These are phyloP conservation scores for Sesbania bispinosa DNA, from an alignment of 306 rosid genomes.

Conservation along the genomic window DNA sequence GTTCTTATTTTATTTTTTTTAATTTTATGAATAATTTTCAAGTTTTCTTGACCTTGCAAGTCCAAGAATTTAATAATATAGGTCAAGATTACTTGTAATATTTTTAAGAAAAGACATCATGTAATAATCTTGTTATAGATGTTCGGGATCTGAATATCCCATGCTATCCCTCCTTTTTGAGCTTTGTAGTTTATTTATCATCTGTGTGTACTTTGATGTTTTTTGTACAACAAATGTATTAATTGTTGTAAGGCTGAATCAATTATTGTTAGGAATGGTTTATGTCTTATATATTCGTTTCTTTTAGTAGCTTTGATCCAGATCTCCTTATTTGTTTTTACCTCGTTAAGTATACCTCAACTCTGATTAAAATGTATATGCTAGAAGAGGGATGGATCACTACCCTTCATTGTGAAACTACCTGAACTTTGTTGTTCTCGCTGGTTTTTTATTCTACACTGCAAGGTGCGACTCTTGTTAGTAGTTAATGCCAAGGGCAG, in stretches of 20 bases:
- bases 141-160: background rate
- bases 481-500: background rate
- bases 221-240: background rate
- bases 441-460: background rate
- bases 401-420: background rate
- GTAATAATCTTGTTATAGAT: background rate
- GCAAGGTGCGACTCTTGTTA: background rate
- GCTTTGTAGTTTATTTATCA: background rate
- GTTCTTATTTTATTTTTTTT: background rate
- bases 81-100: background rate
- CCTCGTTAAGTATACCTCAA: background rate
- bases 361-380: background rate
- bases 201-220: background rate
- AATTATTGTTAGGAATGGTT: background rate
- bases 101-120: background rate
- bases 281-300: background rate
- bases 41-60: constrained; percentile 99
- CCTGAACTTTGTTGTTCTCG: background rate
- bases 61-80: background rate
- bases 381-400: background rate
- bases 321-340: background rate
- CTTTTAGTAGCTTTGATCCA: background rate
- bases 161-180: constrained; percentile 32
- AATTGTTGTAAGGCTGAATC: background rate
- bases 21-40: constrained; percentile 33